Evolutionary conservation across 2,329 filamentous ascomycete species (phyloP).

Genomic region (Neonectria hederae): DNA sequence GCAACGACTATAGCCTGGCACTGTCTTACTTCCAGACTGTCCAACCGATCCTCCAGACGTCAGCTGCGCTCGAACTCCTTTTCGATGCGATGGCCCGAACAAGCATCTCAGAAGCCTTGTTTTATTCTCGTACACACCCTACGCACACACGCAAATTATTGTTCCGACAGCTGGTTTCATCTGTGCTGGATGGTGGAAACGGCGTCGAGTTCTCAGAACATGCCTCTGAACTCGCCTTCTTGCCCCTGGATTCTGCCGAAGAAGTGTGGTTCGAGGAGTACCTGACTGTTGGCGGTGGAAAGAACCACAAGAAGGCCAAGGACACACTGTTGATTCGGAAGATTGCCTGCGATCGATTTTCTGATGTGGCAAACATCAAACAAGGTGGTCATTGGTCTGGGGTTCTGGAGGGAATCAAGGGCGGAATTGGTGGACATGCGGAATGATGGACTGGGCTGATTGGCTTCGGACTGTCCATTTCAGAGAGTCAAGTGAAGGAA

Average conservation of each 20-base stretch:
- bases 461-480: not conserved
- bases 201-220: slow-evolving; percentile 59
- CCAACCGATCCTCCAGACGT: slow-evolving; percentile 74
- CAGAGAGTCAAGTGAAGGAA: not conserved
- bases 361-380: slow-evolving; percentile 56
- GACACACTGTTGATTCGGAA: slow-evolving; percentile 80
- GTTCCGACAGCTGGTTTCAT: slow-evolving; percentile 72
- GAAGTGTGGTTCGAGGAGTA: slow-evolving; percentile 79
- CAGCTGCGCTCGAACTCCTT: slow-evolving; percentile 70
- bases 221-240: slow-evolving; percentile 74
- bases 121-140: slow-evolving; percentile 74
- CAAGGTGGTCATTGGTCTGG: slow-evolving; percentile 58
- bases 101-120: slow-evolving; percentile 77
- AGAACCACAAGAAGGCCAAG: slow-evolving; percentile 70
- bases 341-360: slow-evolving; percentile 72
- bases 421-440: slow-evolving; percentile 50
- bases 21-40: slow-evolving; percentile 83
- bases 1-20: slow-evolving; percentile 70
- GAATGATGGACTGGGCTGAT: slow-evolving; percentile 29
- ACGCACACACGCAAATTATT: slow-evolving; percentile 69
- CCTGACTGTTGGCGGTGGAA: slow-evolving; percentile 71
- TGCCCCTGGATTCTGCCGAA: slow-evolving; percentile 77
- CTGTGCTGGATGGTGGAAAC: slow-evolving; percentile 59
- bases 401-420: slow-evolving; percentile 62
- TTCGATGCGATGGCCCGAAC: slow-evolving; percentile 74